Evolutionary conservation across 2,329 filamentous ascomycete species (phyloP), one percentile per base, ranked within the genome.

Genomic region (Fusarium papillatum): DNA sequence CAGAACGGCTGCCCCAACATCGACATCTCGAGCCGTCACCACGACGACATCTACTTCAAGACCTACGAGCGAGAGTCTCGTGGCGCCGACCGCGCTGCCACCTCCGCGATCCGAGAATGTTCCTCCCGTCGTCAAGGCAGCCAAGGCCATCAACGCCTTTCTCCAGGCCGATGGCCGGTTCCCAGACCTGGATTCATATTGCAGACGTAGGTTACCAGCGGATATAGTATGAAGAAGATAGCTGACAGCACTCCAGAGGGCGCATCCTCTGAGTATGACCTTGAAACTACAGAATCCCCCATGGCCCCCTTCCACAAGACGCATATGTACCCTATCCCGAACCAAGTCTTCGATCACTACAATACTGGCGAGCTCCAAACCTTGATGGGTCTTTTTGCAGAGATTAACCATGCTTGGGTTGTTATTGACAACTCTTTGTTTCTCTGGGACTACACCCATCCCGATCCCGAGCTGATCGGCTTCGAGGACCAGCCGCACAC

Each of bases 371-470:
- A 98, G 81, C 92, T 98, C 29, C 93, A 94, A 70, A 98, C 96
- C n/a, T 91, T 92, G 80, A 98, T 99, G 94, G 97, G 97, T 13
- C 88, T 99, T 39, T 98, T 99, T 84, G 95, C 97, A 22, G 95
- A 97, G 84, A 90, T 99, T 80, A 96, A 96, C 80, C 95, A 98
- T 84, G 97, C 96, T 36, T 99, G 96, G 94, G 94, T 98, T 67
- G 92, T 95, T 29, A 97, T 99, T 82, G 97, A 99, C 86, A 98
- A 98, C 85, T 95, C 95, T 73, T 88, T 99, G 55, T 99, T 98
- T 82, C 89, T 99, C 19, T 99, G 97, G 97, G 96, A 99, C 85
- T 99, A 98, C 83, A 98, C 95, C 9, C 91, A 95, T 82, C 92
- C 95, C n/a, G 95, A 96, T 78, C 95, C 96, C 7, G 95, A 98